Evolutionary conservation across 179 eudicot species (phyloP), one percentile per base, ranked within the genome.

Genomic region (Beta lomatogona): DNA sequence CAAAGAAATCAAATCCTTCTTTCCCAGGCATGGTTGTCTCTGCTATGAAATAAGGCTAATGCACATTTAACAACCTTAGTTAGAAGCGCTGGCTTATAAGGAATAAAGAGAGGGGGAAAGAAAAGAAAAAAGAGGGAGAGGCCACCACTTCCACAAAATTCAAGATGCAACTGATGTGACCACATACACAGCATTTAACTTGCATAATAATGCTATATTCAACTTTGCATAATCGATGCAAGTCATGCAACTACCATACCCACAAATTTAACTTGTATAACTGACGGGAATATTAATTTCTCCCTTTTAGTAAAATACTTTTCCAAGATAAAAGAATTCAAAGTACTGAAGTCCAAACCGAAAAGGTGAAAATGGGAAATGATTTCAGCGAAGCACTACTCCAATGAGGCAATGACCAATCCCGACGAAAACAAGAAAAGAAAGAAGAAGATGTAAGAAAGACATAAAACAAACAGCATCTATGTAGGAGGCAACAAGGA

Each of bases 1-100:
- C 97, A 87, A 79, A 82, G 82, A 94, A 87, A 85, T 94, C 99
- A 85, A 96, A 94, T 25, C 99, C 99, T 77, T 83, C 77, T 79
- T 86, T 91, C 81, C 97, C 95, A 71, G 98, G 98, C 98, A 96
- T 96, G 75, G 91, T 94, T 77, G 94, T 91, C 88, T 91, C 99
- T 31, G 99, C 99, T 82, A 94, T 73, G 82, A 86, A 89, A 87
- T 94, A 93, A 41, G 97, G 89, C 99, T 96, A 91, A 21, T 71
- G 3, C 78, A 75, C 45, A 82, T 11, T 54, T 6, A 54, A 63
- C n/a, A 76, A 45, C 70, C 69, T 28, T 31, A 46, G 57, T 77
- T 77, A 81, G 73, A 73, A 55, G 59, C 25, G 22, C 19, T 18
- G 13, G 63, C 11, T 65, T 41, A 68, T 8, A 72, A 46, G 31